Base-by-base conservation (phyloP, 1,139 yeast genomes). In the Debaryomyces psychrophilus region DNA sequence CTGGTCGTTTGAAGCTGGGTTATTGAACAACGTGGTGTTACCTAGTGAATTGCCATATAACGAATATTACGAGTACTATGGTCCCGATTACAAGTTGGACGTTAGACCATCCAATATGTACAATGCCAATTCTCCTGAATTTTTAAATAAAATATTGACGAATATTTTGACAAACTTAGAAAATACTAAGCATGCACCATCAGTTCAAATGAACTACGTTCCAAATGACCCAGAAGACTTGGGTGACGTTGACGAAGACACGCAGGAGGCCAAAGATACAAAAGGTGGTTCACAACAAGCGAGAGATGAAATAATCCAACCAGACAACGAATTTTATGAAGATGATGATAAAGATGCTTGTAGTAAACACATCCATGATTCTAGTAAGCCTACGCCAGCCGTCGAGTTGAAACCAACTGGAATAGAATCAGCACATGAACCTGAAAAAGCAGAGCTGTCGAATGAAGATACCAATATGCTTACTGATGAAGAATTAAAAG, bases 31-130 rank as follows among this genome's bases (percentile, higher is more conserved):
- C 59, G 88, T 85, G 50, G 67, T 82, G 18, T 74, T 92, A 54
- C 95, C 90, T 22, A 74, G 83, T 11, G 97, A 92, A 61, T 79
- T 92, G 57, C 98, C 98, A 5, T 92, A 90, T 73, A 92, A 92
- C 65, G 98, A 93, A 66, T 93, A 93, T 71, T 92, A 89, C 69
- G 98, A 92, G 70, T 92, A 92, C 71, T 92, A 87, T 67, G 97
- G 98, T 0, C 99, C 99, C 1, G 97, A 92, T 69, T 92, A 93
- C 68, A 85, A 87, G 62, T 73, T 88, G 47, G 97, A 92, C 61
- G 98, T 93, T 42, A 81, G 97, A 54, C 96, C 97, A 11, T 87
- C 95, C 14, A 93, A 93, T 65, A 92, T 93, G 98, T 90, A 88
- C 71, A 93, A 93, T 68, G 96, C 97, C 46, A 93, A 93, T 69